Conservation (phyloP, 371 early-diverging fungal genomes). For the Mortierella sp. region DNA sequence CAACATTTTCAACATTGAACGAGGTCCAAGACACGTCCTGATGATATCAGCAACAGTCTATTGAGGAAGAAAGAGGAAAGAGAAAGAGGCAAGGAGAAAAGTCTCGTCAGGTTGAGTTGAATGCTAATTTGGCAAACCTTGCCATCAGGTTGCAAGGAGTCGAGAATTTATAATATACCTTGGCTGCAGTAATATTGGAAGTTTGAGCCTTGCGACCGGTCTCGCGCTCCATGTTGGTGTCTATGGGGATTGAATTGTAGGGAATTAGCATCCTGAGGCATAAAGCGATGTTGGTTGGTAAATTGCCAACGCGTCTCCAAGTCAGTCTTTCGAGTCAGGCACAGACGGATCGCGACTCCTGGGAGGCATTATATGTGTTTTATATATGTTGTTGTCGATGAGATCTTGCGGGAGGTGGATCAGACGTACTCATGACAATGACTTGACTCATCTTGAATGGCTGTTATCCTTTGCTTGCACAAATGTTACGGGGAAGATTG, state of each 20-base stretch:
- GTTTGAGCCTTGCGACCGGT: slow-evolving; percentile 96
- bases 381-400: background rate
- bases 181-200: slow-evolving; percentile 97
- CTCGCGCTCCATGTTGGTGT: slow-evolving; percentile 96
- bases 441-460: slow-evolving; percentile 72
- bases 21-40: slow-evolving; percentile 99
- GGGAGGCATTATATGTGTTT: background rate
- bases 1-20: slow-evolving; percentile 99
- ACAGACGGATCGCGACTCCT: slow-evolving; percentile 12
- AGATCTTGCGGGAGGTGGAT: background rate
- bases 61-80: background rate
- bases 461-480: background rate
- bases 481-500: background rate
- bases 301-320: slow-evolving; percentile 1
- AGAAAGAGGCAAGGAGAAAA: background rate
- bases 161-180: slow-evolving; percentile 66
- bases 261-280: slow-evolving; percentile 1
- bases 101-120: background rate
- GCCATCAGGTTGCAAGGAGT: background rate
- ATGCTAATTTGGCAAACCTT: background rate
- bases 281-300: background rate
- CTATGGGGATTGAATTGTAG: slow-evolving; percentile 55
- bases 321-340: background rate
- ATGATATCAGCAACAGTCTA: slow-evolving; percentile 98
- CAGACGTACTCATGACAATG: slow-evolving; percentile 79